A percentile compares a stretch with the other conserved stretches of the same genome.
These are phyloP conservation scores for Metschnikowia anglica DNA, from an alignment of 805 yeast genomes.

Conservation along the genomic window DNA sequence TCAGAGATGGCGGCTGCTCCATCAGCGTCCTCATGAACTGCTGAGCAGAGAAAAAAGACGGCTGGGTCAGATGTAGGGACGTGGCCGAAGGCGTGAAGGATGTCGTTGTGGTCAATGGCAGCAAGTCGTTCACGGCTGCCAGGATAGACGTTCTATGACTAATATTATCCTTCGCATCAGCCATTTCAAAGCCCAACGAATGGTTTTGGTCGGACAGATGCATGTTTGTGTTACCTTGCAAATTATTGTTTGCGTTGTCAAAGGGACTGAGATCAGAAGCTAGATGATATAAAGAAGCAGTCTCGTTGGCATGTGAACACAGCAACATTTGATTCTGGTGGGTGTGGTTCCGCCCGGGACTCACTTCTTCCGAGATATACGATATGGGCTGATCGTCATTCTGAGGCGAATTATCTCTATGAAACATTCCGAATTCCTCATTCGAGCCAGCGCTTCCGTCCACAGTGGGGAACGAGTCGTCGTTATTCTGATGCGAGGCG, in stretches of 20 bases:
- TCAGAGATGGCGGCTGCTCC: slow-evolving; percentile 34
- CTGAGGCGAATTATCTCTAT: neutral
- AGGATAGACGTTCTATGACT: slow-evolving; percentile 20
- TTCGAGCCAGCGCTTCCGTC: neutral
- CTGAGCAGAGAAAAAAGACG: slow-evolving; percentile 44
- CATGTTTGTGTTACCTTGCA: neutral
- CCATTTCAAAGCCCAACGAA: neutral
- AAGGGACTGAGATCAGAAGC: slow-evolving; percentile 2
- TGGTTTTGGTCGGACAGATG: neutral
- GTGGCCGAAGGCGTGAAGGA: slow-evolving; percentile 42
- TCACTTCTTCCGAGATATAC: slow-evolving; percentile 4
- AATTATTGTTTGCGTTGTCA: neutral
- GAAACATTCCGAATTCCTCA: neutral
- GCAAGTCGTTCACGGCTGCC: slow-evolving; percentile 28
- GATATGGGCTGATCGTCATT: neutral
- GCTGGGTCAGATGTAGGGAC: slow-evolving; percentile 43
- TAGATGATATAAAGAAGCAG: neutral
- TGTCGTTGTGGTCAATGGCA: slow-evolving; percentile 45
- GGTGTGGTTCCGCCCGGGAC: slow-evolving; percentile 3
- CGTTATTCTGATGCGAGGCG: neutral
- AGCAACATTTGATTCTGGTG: neutral
- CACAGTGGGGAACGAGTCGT: neutral
- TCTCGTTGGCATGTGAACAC: neutral
- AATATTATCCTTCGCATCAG: slow-evolving; percentile 3
- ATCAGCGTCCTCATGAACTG: slow-evolving; percentile 41